These are phyloP conservation scores for Sugiyamaella boreocaroliniensis DNA, from an alignment of 805 yeast genomes.

Conservation along the genomic window DNA sequence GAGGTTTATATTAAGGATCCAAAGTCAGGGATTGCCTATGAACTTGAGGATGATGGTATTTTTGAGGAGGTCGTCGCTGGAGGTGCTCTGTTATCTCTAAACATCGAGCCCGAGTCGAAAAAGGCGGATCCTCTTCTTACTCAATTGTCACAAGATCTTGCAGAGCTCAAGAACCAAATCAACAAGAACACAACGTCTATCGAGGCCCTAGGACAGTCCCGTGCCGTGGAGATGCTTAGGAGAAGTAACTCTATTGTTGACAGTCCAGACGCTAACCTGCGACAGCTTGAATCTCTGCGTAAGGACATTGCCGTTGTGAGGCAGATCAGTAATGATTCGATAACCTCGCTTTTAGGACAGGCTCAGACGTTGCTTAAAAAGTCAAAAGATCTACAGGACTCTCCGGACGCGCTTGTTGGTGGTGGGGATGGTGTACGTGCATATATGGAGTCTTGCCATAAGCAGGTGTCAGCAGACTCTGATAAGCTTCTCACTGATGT, in stretches of 20 bases:
- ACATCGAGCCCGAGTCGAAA: conserved; percentile 38
- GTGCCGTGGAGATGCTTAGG: not conserved
- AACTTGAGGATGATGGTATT: conserved; percentile 58
- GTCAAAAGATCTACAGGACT: conserved; percentile 18
- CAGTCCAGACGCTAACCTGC: not conserved
- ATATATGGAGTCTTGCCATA: conserved; percentile 73
- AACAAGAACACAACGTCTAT: conserved; percentile 21
- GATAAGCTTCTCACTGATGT: conserved; percentile 69
- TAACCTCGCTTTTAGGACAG: conserved; percentile 15
- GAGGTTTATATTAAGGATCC: conserved; percentile 67
- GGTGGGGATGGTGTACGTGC: conserved; percentile 23
- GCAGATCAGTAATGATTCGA: conserved; percentile 17
- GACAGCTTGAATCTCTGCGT: conserved; percentile 14
- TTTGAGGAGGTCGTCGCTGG: conserved; percentile 56
- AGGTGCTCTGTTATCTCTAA: conserved; percentile 48
- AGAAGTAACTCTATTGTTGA: not conserved
- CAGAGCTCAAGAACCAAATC: conserved; percentile 24
- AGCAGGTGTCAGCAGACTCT: conserved; percentile 66
- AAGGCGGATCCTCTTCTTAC: conserved; percentile 27
- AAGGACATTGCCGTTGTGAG: conserved; percentile 24
- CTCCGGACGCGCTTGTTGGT: conserved; percentile 1
- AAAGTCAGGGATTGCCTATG: conserved; percentile 56
- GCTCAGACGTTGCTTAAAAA: conserved; percentile 11
- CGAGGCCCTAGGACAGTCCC: conserved; percentile 15
- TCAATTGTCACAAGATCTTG: conserved; percentile 18